A percentile compares a stretch with the other conserved stretches of the same genome.
These are phyloP conservation scores for Lyophyllum semitale DNA, from an alignment of 768 basidiomycete genomes.

Conservation along the genomic window DNA sequence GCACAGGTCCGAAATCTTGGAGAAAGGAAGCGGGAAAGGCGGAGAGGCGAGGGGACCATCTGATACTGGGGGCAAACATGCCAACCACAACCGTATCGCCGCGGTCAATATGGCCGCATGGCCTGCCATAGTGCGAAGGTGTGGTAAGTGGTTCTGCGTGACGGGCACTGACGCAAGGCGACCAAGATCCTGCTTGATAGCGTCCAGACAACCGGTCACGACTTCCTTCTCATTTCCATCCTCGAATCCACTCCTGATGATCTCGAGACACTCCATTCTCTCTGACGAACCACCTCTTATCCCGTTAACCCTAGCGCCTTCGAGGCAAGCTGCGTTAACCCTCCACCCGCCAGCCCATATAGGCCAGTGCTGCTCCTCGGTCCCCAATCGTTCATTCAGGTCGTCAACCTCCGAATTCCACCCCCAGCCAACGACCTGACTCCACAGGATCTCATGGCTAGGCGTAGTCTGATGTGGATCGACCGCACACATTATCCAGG, in stretches of 20 bases:
- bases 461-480: slow-evolving; percentile 91
- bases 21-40: slow-evolving; percentile 64
- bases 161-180: slow-evolving; percentile 16
- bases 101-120: slow-evolving; percentile 43
- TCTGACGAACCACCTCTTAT: slow-evolving; percentile 67
- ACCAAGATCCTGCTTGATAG: slow-evolving; percentile 31
- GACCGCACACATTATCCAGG: slow-evolving; percentile 83
- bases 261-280: slow-evolving; percentile 40
- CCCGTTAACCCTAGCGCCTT: slow-evolving; percentile 75
- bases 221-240: slow-evolving; percentile 35
- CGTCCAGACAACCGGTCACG: slow-evolving; percentile 35
- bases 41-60: slow-evolving; percentile 44
- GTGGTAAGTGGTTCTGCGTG: slow-evolving; percentile 12
- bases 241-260: slow-evolving; percentile 43
- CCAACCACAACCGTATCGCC: slow-evolving; percentile 64
- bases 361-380: slow-evolving; percentile 31
- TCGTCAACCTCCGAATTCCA: slow-evolving; percentile 66
- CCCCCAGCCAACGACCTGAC: slow-evolving; percentile 75
- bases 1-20: slow-evolving; percentile 52
- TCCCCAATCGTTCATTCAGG: slow-evolving; percentile 34
- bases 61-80: slow-evolving; percentile 50
- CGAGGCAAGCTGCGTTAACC: slow-evolving; percentile 67
- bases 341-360: slow-evolving; percentile 56
- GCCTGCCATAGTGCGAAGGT: slow-evolving; percentile 32
- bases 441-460: slow-evolving; percentile 88